Evolutionary conservation across 306 rosid genomes (phyloP).

Genomic region (Potentilla sterilis): DNA sequence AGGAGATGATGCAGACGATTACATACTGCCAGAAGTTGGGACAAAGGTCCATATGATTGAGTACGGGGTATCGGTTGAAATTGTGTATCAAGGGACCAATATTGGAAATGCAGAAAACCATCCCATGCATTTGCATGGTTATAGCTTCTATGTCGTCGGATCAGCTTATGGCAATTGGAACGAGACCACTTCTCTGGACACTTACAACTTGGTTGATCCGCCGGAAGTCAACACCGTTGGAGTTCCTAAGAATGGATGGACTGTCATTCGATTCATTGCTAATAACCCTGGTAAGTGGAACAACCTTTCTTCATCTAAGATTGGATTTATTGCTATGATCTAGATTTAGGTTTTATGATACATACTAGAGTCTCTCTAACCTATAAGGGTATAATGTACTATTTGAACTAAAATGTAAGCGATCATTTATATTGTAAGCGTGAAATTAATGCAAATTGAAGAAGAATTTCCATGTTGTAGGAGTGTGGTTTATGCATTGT

Average conservation of each 20-base stretch:
- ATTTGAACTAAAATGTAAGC: neutral
- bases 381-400: neutral
- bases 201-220: constrained; percentile 14
- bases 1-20: neutral
- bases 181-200: neutral
- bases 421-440: too few species aligned
- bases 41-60: neutral
- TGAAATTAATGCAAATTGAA: neutral
- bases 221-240: constrained; percentile 11
- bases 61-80: neutral
- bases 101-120: constrained; percentile 4
- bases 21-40: neutral
- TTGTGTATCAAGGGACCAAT: constrained; percentile 6
- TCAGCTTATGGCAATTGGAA: constrained; percentile 12
- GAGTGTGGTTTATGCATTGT: constrained; percentile 14
- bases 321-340: neutral
- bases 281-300: constrained; percentile 10
- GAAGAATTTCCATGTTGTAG: neutral
- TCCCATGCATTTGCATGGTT: constrained; percentile 17
- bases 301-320: neutral
- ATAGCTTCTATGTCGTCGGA: constrained; percentile 11
- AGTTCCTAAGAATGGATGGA: constrained; percentile 18
- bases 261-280: constrained; percentile 13
- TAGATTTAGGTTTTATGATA: neutral
- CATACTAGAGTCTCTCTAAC: neutral